A percentile compares a stretch with the other conserved stretches of the same genome.
phyloP scores from a whole-genome alignment of 495 filamentous ascomycete genomes.

The Trichoderma gamsii region DNA sequence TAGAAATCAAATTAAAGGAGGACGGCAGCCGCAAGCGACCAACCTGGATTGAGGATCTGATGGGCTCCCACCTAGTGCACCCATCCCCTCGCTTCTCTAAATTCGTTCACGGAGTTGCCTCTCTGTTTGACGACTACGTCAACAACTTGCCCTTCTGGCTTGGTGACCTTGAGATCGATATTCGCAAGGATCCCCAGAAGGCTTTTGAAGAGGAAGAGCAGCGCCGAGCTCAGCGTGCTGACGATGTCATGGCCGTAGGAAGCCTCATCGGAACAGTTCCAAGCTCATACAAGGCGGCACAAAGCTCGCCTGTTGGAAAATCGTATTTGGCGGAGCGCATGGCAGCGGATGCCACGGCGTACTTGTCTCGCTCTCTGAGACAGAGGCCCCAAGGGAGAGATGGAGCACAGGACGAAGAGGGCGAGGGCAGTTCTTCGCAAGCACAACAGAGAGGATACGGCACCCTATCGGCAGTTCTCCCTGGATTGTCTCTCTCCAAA shows the following conservation, averaged over 20 bases:
- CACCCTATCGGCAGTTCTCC: slow-evolving; percentile 54
- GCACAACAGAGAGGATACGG: slow-evolving; percentile 34
- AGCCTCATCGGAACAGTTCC: slow-evolving; percentile 60
- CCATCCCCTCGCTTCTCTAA: slow-evolving; percentile 88
- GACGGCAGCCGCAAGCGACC: slow-evolving; percentile 58
- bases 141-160: slow-evolving; percentile 97
- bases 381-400: slow-evolving; percentile 19
- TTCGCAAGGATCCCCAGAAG: slow-evolving; percentile 81
- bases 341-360: slow-evolving; percentile 29
- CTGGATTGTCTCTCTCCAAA: slow-evolving; percentile 66
- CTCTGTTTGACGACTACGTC: slow-evolving; percentile 90
- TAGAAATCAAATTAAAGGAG: slow-evolving; percentile 88
- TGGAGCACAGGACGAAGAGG: slow-evolving; percentile 24
- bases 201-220: slow-evolving; percentile 92
- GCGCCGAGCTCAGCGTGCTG: slow-evolving; percentile 65
- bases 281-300: slow-evolving; percentile 45
- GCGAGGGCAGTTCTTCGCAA: slow-evolving; percentile 24
- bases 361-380: slow-evolving; percentile 20
- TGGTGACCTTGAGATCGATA: slow-evolving; percentile 80
- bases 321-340: slow-evolving; percentile 46
- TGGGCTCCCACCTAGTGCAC: slow-evolving; percentile 86
- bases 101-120: slow-evolving; percentile 88
- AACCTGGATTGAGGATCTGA: slow-evolving; percentile 86
- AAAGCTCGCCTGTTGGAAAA: slow-evolving; percentile 57
- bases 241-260: slow-evolving; percentile 84